Conservation (phyloP, 2,329 filamentous ascomycete genomes). For the Ophiostoma australiae region DNA sequence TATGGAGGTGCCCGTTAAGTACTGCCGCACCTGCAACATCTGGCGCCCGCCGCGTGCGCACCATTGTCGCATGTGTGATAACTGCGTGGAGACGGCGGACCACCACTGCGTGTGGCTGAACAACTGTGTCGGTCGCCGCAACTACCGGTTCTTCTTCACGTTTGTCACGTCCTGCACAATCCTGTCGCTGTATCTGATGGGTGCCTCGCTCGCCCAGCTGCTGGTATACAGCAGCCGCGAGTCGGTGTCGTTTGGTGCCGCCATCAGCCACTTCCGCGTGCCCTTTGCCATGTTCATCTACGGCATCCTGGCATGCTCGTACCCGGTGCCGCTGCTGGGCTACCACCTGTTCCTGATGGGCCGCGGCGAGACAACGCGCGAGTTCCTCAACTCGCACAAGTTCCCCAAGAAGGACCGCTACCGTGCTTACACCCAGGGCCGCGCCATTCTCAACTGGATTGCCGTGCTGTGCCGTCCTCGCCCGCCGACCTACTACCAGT, state of each 20-base stretch:
- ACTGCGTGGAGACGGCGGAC: conserved; percentile 94
- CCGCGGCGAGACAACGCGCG: conserved; percentile 87
- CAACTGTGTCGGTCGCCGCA: conserved; percentile 93
- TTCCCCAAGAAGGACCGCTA: conserved; percentile 89
- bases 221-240: conserved; percentile 64
- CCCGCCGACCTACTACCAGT: conserved; percentile 80
- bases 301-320: conserved; percentile 66
- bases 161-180: conserved; percentile 80
- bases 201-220: conserved; percentile 73
- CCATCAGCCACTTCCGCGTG: conserved; percentile 67
- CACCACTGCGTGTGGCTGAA: conserved; percentile 99
- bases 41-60: conserved; percentile 95
- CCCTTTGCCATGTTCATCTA: conserved; percentile 88
- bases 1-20: conserved; percentile 97
- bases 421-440: conserved; percentile 79
- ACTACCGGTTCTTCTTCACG: conserved; percentile 96
- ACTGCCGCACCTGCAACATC: conserved; percentile 95
- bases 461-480: conserved; percentile 77
- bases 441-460: conserved; percentile 69
- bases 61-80: conserved; percentile 94
- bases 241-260: conserved; percentile 59
- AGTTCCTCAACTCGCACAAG: conserved; percentile 94
- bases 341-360: conserved; percentile 92
- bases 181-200: conserved; percentile 70
- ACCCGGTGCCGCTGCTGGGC: conserved; percentile 74